Evolutionary conservation across 257 asterid species (phyloP), one percentile per base, ranked within the genome.

Genomic region (Solanum pinnatisectum): DNA sequence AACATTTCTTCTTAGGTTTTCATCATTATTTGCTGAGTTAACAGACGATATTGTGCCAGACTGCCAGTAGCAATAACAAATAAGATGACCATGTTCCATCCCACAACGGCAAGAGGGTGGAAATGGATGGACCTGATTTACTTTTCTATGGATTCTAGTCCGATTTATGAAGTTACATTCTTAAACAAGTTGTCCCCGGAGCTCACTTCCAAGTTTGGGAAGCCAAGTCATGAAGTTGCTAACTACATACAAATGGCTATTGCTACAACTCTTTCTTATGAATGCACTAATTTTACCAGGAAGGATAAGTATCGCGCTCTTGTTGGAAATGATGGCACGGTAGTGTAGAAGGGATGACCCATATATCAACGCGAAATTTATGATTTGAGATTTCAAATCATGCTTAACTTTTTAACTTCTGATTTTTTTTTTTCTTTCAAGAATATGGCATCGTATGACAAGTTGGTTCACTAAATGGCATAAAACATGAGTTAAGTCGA

Each of bases 31-130:
- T 44, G 95, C 94, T 1, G 94, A 92, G 86, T 56, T 93, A 5
- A 89, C 95, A 0, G 90, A 93, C 4, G 92, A 93, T 82, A 46
- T 93, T 10, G 93, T n/a, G n/a, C n/a, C n/a, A n/a, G n/a, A n/a
- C n/a, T 92, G 32, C 93, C 93, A 1, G 94, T 93, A 68, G 95
- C 91, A 11, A 91, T 92, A 87, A 77, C 63, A 39, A 90, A 89
- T 60, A 87, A 86, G 59, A 88, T 88, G 93, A 92, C 89, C 88
- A 91, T 93, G 90, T 92, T 93, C 42, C 91, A 93, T 18, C 93
- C 93, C 25, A 91, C 93, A 9, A 93, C 94, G 23, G 93, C 93
- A 10, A 89, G 92, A 25, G 94, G 95, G 84, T 90, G 91, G 94
- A 93, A 93, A 83, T 84, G 91, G 60, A 90, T 91, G 90, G 92